These are phyloP conservation scores for Trichophyton mentagrophytes DNA, from an alignment of 2,329 filamentous ascomycete genomes.

Conservation along the genomic window DNA sequence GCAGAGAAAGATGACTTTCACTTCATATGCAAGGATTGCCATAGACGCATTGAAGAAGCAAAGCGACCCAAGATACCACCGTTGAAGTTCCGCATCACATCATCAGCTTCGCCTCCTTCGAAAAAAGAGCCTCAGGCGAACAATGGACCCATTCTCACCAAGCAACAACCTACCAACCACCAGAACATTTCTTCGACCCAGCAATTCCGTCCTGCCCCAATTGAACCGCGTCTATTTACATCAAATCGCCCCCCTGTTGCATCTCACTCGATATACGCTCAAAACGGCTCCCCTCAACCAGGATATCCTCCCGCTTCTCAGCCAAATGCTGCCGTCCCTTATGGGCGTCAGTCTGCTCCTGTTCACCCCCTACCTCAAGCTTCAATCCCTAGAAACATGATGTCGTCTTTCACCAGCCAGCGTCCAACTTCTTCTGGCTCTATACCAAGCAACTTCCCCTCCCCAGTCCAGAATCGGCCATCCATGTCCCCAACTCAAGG, in stretches of 20 bases:
- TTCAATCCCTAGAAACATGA: constrained; percentile 1
- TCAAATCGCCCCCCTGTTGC: neutral
- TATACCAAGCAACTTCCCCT: constrained; percentile 22
- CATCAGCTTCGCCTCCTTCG: constrained; percentile 36
- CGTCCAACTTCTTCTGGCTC: constrained; percentile 34
- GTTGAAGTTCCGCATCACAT: constrained; percentile 45
- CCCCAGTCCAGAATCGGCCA: constrained; percentile 34
- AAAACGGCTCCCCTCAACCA: neutral
- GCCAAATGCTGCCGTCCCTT: neutral
- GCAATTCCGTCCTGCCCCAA: neutral
- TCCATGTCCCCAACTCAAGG: constrained; percentile 39
- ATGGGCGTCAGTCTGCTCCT: neutral
- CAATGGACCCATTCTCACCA: neutral
- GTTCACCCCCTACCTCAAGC: neutral
- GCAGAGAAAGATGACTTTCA: constrained; percentile 78
- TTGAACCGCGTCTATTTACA: neutral
- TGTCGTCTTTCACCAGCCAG: constrained; percentile 21
- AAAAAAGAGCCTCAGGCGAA: constrained; percentile 6
- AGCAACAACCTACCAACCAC: neutral
- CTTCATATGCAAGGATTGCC: constrained; percentile 72
- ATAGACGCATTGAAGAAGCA: constrained; percentile 50
- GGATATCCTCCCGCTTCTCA: neutral
- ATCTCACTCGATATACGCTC: neutral
- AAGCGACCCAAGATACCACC: constrained; percentile 50
- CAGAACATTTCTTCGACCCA: neutral